Percentiles rank a stretch among this genome's conserved stretches.
phyloP scores from a whole-genome alignment of 2,329 filamentous ascomycete genomes.

The Alternaria tenuissima region DNA sequence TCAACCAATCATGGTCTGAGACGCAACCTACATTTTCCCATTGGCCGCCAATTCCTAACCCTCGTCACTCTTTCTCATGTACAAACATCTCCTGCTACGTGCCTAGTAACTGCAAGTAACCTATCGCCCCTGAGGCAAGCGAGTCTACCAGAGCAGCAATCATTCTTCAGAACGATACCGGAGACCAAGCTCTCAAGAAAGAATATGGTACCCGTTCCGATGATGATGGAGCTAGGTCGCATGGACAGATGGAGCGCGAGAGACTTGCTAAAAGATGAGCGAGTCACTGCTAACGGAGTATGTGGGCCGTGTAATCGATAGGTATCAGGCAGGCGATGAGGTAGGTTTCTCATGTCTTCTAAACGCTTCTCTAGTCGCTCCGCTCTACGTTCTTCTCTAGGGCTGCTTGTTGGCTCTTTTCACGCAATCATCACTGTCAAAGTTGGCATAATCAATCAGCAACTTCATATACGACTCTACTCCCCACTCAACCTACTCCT shows the following conservation, averaged over 20 bases:
- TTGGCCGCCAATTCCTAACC: neutral
- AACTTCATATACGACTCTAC: neutral
- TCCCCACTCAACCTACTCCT: neutral
- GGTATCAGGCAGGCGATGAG: neutral
- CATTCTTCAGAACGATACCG: neutral
- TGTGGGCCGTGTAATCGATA: neutral
- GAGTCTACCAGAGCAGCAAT: neutral
- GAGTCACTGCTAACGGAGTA: neutral
- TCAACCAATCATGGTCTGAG: neutral
- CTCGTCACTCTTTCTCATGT: neutral
- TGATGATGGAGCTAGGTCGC: neutral
- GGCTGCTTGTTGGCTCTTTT: neutral
- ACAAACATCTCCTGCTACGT: neutral
- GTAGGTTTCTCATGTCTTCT: neutral
- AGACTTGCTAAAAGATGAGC: neutral
- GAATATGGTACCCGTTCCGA: neutral
- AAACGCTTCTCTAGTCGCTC: neutral
- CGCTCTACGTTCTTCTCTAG: neutral
- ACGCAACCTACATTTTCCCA: neutral
- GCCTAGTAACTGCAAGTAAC: neutral
- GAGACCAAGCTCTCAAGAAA: neutral
- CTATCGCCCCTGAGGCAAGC: neutral
- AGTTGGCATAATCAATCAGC: neutral
- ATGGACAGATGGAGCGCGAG: neutral
- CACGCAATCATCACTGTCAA: neutral